Conservation (phyloP, 257 asterid species). For the Solanum ahanhuiri region DNA sequence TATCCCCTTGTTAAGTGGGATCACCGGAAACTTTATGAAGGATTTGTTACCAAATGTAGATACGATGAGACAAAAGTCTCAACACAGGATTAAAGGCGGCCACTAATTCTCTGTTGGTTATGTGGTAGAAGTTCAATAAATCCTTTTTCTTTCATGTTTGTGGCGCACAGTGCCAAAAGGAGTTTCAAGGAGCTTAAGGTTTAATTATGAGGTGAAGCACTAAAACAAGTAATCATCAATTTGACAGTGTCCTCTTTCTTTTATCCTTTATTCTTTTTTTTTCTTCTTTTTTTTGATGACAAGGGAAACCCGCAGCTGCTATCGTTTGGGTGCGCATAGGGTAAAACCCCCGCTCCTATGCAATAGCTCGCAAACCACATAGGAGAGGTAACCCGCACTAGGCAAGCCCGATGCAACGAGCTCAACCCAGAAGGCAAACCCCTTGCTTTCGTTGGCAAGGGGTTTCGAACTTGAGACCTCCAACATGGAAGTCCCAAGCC, state of each 20-base stretch:
- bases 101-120: neutral
- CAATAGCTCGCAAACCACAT: too few relatives aligned
- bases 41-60: neutral
- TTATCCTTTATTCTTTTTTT: neutral
- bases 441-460: too few relatives aligned
- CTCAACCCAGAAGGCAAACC: too few relatives aligned
- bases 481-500: too few relatives aligned
- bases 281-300: too few relatives aligned
- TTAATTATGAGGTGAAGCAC: neutral
- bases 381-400: too few relatives aligned
- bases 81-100: neutral
- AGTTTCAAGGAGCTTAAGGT: neutral
- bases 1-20: neutral
- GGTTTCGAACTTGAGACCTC: too few relatives aligned
- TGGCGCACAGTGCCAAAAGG: neutral
- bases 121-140: neutral
- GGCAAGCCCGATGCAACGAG: too few relatives aligned
- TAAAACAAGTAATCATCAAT: neutral
- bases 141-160: neutral
- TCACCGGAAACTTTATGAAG: neutral
- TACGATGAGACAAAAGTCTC: neutral
- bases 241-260: neutral
- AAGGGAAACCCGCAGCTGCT: too few relatives aligned
- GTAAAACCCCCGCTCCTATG: too few relatives aligned
- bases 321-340: too few relatives aligned